Conservation (phyloP, 371 early-diverging fungal species). For the Rhizopus stolonifer region DNA sequence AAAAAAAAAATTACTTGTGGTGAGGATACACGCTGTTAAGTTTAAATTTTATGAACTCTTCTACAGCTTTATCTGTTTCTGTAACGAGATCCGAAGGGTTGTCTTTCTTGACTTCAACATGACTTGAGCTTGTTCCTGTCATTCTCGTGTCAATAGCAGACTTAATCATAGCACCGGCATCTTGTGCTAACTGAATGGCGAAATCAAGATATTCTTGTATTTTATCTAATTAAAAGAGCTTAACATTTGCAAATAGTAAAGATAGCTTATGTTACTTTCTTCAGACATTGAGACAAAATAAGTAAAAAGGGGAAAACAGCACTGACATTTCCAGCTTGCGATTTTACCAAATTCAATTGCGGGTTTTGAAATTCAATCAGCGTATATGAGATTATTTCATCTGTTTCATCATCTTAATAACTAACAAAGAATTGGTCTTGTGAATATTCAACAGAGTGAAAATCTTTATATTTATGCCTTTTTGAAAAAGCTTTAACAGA, state of each 20-base stretch:
- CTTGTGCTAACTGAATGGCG: slow-evolving; percentile 57
- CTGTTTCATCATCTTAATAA: too few relatives aligned
- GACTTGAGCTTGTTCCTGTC: slow-evolving; percentile 41
- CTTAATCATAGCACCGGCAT: slow-evolving; percentile 64
- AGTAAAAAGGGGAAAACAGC: too few relatives aligned
- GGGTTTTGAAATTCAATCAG: too few relatives aligned
- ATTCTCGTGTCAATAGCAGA: slow-evolving; percentile 57
- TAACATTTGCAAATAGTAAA: not conserved
- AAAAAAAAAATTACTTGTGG: slow-evolving; percentile 55
- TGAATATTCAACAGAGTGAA: too few relatives aligned
- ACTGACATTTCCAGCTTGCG: too few relatives aligned
- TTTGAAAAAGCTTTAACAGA: too few relatives aligned
- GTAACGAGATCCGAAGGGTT: slow-evolving; percentile 86
- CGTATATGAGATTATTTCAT: too few relatives aligned
- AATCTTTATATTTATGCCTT: too few relatives aligned
- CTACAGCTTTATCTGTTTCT: slow-evolving; percentile 80
- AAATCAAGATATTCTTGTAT: slow-evolving; percentile 52
- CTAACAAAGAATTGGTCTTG: too few relatives aligned
- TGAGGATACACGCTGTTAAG: slow-evolving; percentile 60
- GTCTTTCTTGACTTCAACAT: slow-evolving; percentile 50
- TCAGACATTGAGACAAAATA: not conserved
- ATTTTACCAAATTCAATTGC: too few relatives aligned
- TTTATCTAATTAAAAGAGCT: slow-evolving; percentile 2
- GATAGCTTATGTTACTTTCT: not conserved
- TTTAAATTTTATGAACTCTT: slow-evolving; percentile 62